These are phyloP conservation scores for Davidsoniella eucalypti DNA, from an alignment of 2,329 filamentous ascomycete genomes.

Conservation along the genomic window DNA sequence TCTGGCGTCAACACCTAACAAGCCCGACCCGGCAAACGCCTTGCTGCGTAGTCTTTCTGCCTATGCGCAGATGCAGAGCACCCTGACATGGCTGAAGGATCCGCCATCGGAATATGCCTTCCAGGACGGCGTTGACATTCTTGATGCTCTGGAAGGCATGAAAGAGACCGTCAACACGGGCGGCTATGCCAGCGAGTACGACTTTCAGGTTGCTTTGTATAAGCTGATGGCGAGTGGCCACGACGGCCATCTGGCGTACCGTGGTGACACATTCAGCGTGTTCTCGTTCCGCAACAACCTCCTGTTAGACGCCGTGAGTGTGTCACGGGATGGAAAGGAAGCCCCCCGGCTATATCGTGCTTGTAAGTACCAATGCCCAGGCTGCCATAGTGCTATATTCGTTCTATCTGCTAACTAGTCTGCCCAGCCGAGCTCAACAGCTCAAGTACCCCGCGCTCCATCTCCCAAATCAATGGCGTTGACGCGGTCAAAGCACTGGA, in stretches of 20 bases:
- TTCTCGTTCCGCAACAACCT: slow-evolving; percentile 28
- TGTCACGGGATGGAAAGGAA: slow-evolving; percentile 41
- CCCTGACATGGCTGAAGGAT: slow-evolving; percentile 30
- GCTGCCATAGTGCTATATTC: neutral
- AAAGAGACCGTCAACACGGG: slow-evolving; percentile 24
- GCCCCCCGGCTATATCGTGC: slow-evolving; percentile 41
- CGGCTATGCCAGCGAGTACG: slow-evolving; percentile 34
- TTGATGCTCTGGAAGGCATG: slow-evolving; percentile 29
- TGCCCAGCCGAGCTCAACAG: too few relatives aligned
- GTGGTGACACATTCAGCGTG: slow-evolving; percentile 36
- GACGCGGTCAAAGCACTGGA: slow-evolving; percentile 16
- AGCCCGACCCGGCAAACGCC: slow-evolving; percentile 20
- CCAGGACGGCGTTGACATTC: slow-evolving; percentile 28
- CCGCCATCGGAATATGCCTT: slow-evolving; percentile 35
- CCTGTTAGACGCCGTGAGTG: slow-evolving; percentile 32
- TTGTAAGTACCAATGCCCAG: slow-evolving; percentile 18
- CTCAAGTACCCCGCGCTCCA: neutral
- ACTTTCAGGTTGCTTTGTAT: slow-evolving; percentile 38
- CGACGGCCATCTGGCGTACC: slow-evolving; percentile 47
- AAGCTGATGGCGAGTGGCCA: slow-evolving; percentile 34
- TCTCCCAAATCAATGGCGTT: slow-evolving; percentile 18
- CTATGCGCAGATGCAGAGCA: slow-evolving; percentile 32
- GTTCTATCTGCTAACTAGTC: neutral
- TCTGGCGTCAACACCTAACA: slow-evolving; percentile 24
- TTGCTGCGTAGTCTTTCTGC: slow-evolving; percentile 24